Evolutionary conservation across 2,329 filamentous ascomycete genomes (phyloP).

Genomic region (Penicillium janthinellum): DNA sequence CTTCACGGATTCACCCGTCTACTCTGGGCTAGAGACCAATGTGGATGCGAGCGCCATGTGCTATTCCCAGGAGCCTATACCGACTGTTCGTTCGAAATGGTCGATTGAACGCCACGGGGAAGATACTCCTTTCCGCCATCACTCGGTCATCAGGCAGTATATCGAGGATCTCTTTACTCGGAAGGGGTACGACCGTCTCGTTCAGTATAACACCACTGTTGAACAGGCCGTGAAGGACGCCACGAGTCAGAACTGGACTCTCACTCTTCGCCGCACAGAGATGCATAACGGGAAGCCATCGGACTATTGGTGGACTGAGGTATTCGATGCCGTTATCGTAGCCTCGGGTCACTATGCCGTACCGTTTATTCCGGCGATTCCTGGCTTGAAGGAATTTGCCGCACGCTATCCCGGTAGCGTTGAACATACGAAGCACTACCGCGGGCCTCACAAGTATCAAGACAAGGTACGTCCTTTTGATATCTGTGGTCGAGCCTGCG

Average conservation of each 20-base stretch:
- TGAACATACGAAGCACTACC: constrained; percentile 47
- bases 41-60: constrained; percentile 62
- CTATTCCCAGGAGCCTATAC: constrained; percentile 60
- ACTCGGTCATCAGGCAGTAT: constrained; percentile 59
- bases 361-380: constrained; percentile 53
- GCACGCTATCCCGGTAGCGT: constrained; percentile 41
- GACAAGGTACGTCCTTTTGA: constrained; percentile 29
- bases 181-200: constrained; percentile 53
- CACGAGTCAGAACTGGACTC: constrained; percentile 52
- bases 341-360: constrained; percentile 64
- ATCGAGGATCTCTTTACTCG: constrained; percentile 58
- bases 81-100: constrained; percentile 44
- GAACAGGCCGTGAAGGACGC: constrained; percentile 57
- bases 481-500: not conserved
- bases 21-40: constrained; percentile 67
- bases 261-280: constrained; percentile 52
- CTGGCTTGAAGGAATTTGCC: constrained; percentile 45
- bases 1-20: constrained; percentile 61
- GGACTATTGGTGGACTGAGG: constrained; percentile 65
- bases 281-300: constrained; percentile 26
- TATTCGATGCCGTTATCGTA: constrained; percentile 63
- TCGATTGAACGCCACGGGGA: constrained; percentile 55
- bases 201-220: constrained; percentile 60
- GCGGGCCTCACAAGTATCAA: constrained; percentile 42
- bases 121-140: constrained; percentile 64